phyloP scores from a whole-genome alignment of 2,329 filamentous ascomycete species.

The Grosmannia huntii region DNA sequence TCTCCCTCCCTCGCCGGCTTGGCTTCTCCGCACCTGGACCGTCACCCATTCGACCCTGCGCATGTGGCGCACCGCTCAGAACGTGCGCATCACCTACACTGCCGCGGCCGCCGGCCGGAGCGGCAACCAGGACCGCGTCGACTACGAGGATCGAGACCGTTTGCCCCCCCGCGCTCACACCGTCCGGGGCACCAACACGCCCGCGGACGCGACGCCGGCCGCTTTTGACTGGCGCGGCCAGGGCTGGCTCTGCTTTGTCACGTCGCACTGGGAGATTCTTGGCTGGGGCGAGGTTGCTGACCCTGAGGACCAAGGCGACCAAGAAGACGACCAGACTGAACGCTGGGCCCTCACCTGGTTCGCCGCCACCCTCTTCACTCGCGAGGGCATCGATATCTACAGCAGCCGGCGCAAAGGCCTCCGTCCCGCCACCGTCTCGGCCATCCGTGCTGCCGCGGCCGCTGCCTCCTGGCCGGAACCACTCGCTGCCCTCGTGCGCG shows the following conservation, averaged over 20 bases:
- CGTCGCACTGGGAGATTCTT: slow-evolving; percentile 68
- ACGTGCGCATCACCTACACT: slow-evolving; percentile 68
- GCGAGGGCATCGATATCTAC: slow-evolving; percentile 71
- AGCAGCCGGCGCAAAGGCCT: slow-evolving; percentile 49
- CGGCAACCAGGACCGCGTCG: slow-evolving; percentile 57
- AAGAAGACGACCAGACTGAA: slow-evolving; percentile 20
- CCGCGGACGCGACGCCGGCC: slow-evolving; percentile 14
- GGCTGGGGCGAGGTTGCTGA: slow-evolving; percentile 51
- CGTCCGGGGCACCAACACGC: slow-evolving; percentile 53
- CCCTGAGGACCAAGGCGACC: slow-evolving; percentile 19
- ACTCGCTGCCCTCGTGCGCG: slow-evolving; percentile 36
- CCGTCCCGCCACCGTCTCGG: slow-evolving; percentile 31
- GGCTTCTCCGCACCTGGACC: slow-evolving; percentile 55
- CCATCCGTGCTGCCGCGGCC: slow-evolving; percentile 5
- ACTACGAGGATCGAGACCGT: slow-evolving; percentile 43
- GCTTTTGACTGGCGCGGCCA: slow-evolving; percentile 67
- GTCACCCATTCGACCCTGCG: slow-evolving; percentile 64
- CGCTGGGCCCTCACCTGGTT: slow-evolving; percentile 79
- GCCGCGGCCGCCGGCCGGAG: slow-evolving; percentile 12
- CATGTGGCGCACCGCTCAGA: slow-evolving; percentile 72
- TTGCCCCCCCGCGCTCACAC: too few species aligned
- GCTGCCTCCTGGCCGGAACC: slow-evolving; percentile 37
- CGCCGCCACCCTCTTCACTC: slow-evolving; percentile 69
- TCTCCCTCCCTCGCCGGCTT: slow-evolving; percentile 37
- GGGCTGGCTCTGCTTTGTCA: slow-evolving; percentile 59